Percentiles rank a stretch among this genome's conserved stretches.
phyloP scores from a whole-genome alignment of 2,329 filamentous ascomycete species.

The Ascochyta koolunga region DNA sequence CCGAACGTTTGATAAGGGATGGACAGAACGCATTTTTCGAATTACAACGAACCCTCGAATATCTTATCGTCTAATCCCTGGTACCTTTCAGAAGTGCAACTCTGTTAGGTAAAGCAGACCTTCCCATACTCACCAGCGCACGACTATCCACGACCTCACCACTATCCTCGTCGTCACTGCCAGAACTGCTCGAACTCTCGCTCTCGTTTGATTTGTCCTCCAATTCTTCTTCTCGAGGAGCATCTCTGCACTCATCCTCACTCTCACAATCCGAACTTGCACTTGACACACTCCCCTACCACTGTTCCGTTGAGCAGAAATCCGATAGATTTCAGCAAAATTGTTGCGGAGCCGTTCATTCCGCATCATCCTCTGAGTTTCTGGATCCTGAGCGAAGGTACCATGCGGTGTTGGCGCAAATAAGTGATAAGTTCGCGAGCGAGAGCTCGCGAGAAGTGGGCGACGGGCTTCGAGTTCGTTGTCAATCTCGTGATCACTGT shows the following conservation, averaged over 20 bases:
- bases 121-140: background rate
- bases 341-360: background rate
- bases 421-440: background rate
- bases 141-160: background rate
- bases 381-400: background rate
- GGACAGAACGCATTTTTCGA: background rate
- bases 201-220: slow-evolving; percentile 2
- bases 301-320: background rate
- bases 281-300: background rate
- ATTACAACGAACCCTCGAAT: background rate
- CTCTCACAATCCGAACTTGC: background rate
- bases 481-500: background rate
- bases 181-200: background rate
- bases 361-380: background rate
- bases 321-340: background rate
- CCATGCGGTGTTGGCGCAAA: background rate
- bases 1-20: no score
- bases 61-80: background rate
- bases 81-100: background rate
- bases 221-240: no score
- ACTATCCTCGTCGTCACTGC: background rate
- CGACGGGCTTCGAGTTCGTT: background rate
- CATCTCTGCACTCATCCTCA: no score
- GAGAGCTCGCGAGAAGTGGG: background rate
- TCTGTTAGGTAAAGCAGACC: background rate